Conservation (phyloP, 345 rosid species). For the Populus tremula region DNA sequence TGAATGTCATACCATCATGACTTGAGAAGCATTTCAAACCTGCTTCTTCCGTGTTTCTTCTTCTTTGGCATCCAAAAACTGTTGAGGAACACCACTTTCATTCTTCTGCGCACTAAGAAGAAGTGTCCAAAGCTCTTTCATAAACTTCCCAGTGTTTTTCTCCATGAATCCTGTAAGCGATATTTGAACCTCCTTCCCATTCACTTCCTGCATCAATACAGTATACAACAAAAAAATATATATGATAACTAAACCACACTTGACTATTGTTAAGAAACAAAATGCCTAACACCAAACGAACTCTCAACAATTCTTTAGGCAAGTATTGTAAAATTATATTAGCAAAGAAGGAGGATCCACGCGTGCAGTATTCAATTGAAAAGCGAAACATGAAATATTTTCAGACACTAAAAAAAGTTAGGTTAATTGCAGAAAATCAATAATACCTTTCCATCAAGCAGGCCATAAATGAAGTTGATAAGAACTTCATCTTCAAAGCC, state of each 20-base stretch:
- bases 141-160: constrained; percentile 88
- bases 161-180: constrained; percentile 96
- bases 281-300: not conserved
- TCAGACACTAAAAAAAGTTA: not conserved
- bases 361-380: not conserved
- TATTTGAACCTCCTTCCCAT: constrained; percentile 90
- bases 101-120: constrained; percentile 87
- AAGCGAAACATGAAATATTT: not conserved
- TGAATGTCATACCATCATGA: not conserved
- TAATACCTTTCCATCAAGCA: constrained; percentile 83
- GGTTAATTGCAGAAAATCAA: not conserved
- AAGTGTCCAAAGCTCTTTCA: constrained; percentile 97
- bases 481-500: constrained; percentile 99
- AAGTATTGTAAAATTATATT: constrained; percentile 7
- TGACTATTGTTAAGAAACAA: not conserved
- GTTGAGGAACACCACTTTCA: constrained; percentile 89
- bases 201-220: constrained; percentile 54
- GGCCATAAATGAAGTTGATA: constrained; percentile 89
- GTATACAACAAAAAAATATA: not conserved
- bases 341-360: not conserved
- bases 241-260: not conserved
- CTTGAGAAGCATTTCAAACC: constrained; percentile 37
- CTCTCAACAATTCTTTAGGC: constrained; percentile 13
- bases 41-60: constrained; percentile 74
- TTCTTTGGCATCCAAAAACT: constrained; percentile 76